Evolutionary conservation across 2,329 filamentous ascomycete genomes (phyloP).

Genomic region (Chaetomium globosum): DNA sequence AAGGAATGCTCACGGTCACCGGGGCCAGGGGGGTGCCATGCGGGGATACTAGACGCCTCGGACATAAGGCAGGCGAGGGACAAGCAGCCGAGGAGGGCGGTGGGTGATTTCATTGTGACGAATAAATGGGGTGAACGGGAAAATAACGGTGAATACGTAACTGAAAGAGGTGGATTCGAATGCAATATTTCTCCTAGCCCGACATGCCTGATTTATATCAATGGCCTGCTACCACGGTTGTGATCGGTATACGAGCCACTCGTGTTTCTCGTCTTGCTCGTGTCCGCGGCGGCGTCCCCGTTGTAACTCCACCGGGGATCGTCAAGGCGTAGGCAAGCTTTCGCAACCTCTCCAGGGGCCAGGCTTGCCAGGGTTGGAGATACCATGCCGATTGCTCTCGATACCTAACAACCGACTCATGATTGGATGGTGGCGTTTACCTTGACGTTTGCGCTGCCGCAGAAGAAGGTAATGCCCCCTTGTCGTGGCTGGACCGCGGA

Average conservation of each 20-base stretch:
- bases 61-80: background rate
- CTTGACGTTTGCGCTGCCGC: background rate
- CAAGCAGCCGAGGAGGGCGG: constrained; percentile 6
- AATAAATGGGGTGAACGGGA: background rate
- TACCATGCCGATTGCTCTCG: background rate
- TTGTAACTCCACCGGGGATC: background rate
- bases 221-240: background rate
- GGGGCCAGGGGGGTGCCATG: constrained; percentile 16
- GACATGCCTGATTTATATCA: background rate
- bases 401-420: background rate
- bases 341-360: background rate
- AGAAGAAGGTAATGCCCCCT: background rate
- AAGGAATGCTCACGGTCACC: constrained; percentile 5
- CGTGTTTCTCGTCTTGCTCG: constrained; percentile 8
- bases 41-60: background rate
- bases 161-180: background rate
- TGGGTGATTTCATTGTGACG: constrained; percentile 10
- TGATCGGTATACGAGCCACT: background rate
- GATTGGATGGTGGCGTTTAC: background rate
- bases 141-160: background rate
- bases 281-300: background rate
- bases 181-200: no score
- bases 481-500: no score
- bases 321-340: background rate
- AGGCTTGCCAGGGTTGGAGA: background rate